phyloP scores from a whole-genome alignment of 2,329 filamentous ascomycete genomes.

The Exophiala dermatitidis region DNA sequence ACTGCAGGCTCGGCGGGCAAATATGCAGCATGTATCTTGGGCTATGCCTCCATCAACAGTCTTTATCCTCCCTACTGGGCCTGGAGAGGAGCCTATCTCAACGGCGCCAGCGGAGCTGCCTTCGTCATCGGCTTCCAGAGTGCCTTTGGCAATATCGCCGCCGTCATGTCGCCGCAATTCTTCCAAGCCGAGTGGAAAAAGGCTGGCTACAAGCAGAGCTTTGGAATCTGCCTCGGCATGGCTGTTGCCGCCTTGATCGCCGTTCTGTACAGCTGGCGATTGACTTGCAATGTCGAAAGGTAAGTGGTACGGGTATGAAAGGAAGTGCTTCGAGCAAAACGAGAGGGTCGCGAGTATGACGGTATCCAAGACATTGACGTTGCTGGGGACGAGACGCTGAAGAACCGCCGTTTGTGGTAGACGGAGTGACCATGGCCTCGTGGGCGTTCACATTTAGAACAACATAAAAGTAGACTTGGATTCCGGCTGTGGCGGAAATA shows the following conservation, averaged over 20 bases:
- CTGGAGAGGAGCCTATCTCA: neutral
- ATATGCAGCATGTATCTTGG: neutral
- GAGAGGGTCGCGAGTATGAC: neutral
- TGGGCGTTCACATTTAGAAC: too few relatives aligned
- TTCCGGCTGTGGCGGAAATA: too few relatives aligned
- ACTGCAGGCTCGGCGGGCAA: neutral
- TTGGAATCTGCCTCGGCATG: neutral
- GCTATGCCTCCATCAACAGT: neutral
- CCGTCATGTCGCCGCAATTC: neutral
- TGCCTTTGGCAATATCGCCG: neutral
- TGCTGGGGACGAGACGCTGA: neutral
- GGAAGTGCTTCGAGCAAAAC: neutral
- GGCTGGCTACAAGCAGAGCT: neutral
- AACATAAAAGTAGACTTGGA: too few relatives aligned
- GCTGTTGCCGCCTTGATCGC: neutral
- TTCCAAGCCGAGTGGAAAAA: neutral
- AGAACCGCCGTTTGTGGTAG: neutral
- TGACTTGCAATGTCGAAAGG: neutral
- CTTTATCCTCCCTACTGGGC: neutral
- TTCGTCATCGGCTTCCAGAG: neutral
- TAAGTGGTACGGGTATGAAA: neutral
- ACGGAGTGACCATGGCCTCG: neutral
- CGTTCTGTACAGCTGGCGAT: neutral
- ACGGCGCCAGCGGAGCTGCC: neutral
- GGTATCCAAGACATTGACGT: neutral